Evolutionary conservation across 768 basidiomycete species (phyloP), one percentile per base, ranked within the genome.

Genomic region (Lactifluus subvellereus): DNA sequence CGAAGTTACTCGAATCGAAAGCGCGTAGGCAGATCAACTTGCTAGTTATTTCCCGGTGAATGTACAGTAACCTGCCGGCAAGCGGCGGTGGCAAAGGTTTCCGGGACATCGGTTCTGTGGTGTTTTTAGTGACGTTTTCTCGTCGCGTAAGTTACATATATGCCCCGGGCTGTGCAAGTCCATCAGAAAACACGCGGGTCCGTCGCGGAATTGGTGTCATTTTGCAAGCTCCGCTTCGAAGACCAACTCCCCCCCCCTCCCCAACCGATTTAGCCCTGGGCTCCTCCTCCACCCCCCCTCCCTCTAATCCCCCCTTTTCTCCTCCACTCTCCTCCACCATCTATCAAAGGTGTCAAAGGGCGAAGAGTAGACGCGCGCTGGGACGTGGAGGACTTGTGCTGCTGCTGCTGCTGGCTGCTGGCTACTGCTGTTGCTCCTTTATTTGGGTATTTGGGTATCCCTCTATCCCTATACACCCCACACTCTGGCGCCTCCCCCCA

Each of bases 131-230:
- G 62, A 63, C 62, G 62, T 63, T 16, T 43, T 54, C 57, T 30
- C 16, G 45, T 63, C 57, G 43, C 52, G 43, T 27, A 27, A 27
- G 27, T 27, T 27, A 27, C 27, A 27, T 60, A 43, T 6, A 22
- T 5, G 43, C 45, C n/a, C n/a, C 22, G 22, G 61, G 50, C 61
- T 52, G 49, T 62, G 61, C 30, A 18, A 43, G n/a, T 54, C 52
- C 54, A 64, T 64, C 59, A 55, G 52, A 59, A 27, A 48, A 54
- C 54, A 64, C 63, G 63, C 63, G 63, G 63, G 59, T 53, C 38
- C 13, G 42, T 49, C 63, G 63, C 63, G 63, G 63, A 60, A 64
- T 50, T 60, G n/a, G n/a, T 43, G 27, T 27, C 27, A 27, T 2
- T 27, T 27, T 27, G 53, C 42, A 60, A 64, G 63, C 63, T 64